Conservation (phyloP, 148 eudicot genomes). For the Simmondsia chinensis region DNA sequence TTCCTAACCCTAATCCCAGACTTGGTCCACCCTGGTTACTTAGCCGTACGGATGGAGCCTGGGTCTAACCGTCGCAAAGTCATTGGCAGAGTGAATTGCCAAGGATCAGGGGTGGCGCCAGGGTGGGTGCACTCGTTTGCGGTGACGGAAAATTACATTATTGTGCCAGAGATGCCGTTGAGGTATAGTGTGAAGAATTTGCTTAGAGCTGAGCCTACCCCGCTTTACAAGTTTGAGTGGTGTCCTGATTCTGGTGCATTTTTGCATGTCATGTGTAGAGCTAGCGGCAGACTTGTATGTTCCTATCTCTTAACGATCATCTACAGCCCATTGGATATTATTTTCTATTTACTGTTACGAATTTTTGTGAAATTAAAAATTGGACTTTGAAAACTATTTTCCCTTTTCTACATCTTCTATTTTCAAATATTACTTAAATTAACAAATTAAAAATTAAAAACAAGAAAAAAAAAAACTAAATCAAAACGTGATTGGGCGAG, state of each 20-base stretch:
- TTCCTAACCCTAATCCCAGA: conserved; percentile 75
- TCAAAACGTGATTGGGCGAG: no score
- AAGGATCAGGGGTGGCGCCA: conserved; percentile 75
- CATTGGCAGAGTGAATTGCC: conserved; percentile 68
- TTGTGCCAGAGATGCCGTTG: conserved; percentile 95
- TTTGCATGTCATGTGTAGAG: conserved; percentile 90
- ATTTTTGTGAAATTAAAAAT: no score
- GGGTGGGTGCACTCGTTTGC: conserved; percentile 99
- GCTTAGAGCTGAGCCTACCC: conserved; percentile 81
- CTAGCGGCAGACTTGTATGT: conserved; percentile 76
- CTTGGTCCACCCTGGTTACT: conserved; percentile 72
- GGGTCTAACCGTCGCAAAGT: conserved; percentile 75
- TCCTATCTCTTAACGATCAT: no score
- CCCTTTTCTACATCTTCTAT: no score
- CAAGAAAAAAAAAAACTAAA: no score
- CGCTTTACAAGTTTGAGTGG: conserved; percentile 91
- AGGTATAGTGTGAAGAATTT: conserved; percentile 76
- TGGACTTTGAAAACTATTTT: no score
- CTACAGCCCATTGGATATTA: no score
- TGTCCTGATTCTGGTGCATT: conserved; percentile 76
- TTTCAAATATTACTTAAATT: no score
- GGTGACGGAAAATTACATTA: conserved; percentile 73
- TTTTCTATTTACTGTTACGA: no score
- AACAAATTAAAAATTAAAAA: no score
- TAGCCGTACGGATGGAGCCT: conserved; percentile 72